These are phyloP conservation scores for Didymella pinodella DNA, from an alignment of 2,329 filamentous ascomycete genomes.

Conservation along the genomic window DNA sequence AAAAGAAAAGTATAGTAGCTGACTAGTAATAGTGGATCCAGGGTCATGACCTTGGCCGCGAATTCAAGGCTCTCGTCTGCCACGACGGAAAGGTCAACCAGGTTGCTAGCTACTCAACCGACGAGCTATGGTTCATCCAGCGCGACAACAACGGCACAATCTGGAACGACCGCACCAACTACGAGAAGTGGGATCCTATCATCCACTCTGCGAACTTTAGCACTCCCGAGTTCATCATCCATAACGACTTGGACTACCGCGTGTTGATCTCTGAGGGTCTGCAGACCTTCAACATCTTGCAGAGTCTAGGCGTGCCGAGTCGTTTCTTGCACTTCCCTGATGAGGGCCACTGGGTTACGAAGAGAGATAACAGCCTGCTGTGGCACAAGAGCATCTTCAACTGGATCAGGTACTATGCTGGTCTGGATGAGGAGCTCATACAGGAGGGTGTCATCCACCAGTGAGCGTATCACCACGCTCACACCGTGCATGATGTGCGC, in stretches of 20 bases:
- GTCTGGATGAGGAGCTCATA: slow-evolving; percentile 41
- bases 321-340: slow-evolving; percentile 82
- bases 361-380: slow-evolving; percentile 85
- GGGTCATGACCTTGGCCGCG: slow-evolving; percentile 79
- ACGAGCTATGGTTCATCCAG: slow-evolving; percentile 62
- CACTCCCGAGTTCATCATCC: slow-evolving; percentile 88
- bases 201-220: slow-evolving; percentile 71
- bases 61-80: slow-evolving; percentile 86
- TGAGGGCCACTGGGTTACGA: slow-evolving; percentile 82
- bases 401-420: slow-evolving; percentile 47
- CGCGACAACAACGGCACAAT: slow-evolving; percentile 54
- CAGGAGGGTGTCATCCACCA: slow-evolving; percentile 45
- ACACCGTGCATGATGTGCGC: background rate
- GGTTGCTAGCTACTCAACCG: slow-evolving; percentile 57
- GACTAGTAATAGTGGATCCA: slow-evolving; percentile 72
- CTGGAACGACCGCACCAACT: slow-evolving; percentile 56
- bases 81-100: slow-evolving; percentile 83
- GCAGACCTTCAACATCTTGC: slow-evolving; percentile 84
- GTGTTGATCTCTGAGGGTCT: slow-evolving; percentile 84
- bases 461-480: slow-evolving; percentile 18
- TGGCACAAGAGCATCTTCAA: slow-evolving; percentile 72
- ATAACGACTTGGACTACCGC: slow-evolving; percentile 89
- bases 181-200: slow-evolving; percentile 66
- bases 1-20: no score
- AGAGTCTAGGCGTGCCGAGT: slow-evolving; percentile 77